A percentile compares a stretch with the other conserved stretches of the same genome.
These are phyloP conservation scores for Colletotrichum brevisporum DNA, from an alignment of 2,329 filamentous ascomycete genomes.

Conservation along the genomic window DNA sequence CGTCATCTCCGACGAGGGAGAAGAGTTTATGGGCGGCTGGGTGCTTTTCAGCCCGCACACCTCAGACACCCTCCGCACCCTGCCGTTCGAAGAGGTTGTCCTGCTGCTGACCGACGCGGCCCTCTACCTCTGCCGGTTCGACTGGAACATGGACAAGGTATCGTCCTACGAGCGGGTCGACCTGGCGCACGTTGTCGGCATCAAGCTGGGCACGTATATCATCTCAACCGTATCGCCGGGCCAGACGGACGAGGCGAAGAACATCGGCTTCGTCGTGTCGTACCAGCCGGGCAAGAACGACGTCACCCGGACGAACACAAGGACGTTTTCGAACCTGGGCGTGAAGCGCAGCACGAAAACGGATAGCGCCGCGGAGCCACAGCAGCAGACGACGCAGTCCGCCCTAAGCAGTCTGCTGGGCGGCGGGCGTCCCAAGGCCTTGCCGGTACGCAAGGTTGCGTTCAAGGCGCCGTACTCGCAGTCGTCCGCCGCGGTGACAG, in stretches of 20 bases:
- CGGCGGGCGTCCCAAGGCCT: conserved; percentile 51
- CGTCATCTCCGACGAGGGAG: conserved; percentile 84
- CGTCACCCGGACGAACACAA: conserved; percentile 85
- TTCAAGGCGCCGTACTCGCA: conserved; percentile 70
- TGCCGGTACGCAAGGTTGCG: conserved; percentile 60
- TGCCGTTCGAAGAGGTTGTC: conserved; percentile 88
- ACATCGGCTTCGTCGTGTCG: conserved; percentile 85
- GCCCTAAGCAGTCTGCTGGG: conserved; percentile 60
- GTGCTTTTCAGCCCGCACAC: conserved; percentile 83
- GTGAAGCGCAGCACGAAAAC: conserved; percentile 40
- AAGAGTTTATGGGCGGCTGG: conserved; percentile 92
- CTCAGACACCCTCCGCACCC: conserved; percentile 76
- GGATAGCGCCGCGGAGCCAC: conserved; percentile 19
- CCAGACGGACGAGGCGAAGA: conserved; percentile 83
- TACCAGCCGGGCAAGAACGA: conserved; percentile 82
- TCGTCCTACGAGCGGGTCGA: conserved; percentile 90
- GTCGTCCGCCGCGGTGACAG: conserved; percentile 69
- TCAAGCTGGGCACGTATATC: conserved; percentile 90
- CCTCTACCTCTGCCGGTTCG: conserved; percentile 90
- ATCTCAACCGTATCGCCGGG: conserved; percentile 86
- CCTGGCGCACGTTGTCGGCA: conserved; percentile 78
- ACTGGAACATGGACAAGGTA: conserved; percentile 96
- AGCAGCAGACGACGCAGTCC: conserved; percentile 37
- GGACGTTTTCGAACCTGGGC: conserved; percentile 76
- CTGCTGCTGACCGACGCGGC: conserved; percentile 88